Evolutionary conservation across 1,284 basidiomycete genomes (phyloP), one percentile per base, ranked within the genome.

Genomic region (Tausonia pullulans): DNA sequence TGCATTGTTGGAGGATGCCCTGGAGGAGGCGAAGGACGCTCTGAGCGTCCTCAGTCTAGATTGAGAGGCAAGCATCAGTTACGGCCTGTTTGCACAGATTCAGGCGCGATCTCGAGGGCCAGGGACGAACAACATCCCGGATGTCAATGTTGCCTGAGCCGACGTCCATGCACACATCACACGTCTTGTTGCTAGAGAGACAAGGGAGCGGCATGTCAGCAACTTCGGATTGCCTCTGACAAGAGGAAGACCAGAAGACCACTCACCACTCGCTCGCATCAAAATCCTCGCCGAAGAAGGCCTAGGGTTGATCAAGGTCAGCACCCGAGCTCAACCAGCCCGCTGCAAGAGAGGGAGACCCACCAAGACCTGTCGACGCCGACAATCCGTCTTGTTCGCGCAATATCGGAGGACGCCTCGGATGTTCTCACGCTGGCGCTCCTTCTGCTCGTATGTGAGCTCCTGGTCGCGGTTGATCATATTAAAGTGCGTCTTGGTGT

Each of bases 341-440:
- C n/a, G 61, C 7, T 6, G 14, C 13, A 41, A 57, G 48, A 27
- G 40, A 43, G 16, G 46, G 43, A 27, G 43, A 61, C 63, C 14
- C 46, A 64, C 64, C 4, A 98, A 81, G 16, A 98, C 80, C 71
- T 91, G 88, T 3, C 82, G 81, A 1, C 96, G 85, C 8, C 96
- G 86, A 72, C 95, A 98, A 70, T 91, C 88, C 49, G 85, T 84
- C 65, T 83, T 81, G 75, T 97, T 92, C 64, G 79, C 74, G 75
- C 90, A 94, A 75, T 87, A 98, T 61, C 83, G 78, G 11, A 86
- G 79, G 53, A 89, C 83, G n/a, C 80, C 78, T 4, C 77, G 72
- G 44, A 88, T 74, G 44, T 81, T 82, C 39, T 81, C 80, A 57
- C 79, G 75, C 67, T 84, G 82, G 11, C 84, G 81, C 58, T 82